Percentiles rank a stretch among this genome's conserved stretches.
Evolutionary conservation across 306 rosid species (phyloP).

Genomic region (Biancaea sappan): DNA sequence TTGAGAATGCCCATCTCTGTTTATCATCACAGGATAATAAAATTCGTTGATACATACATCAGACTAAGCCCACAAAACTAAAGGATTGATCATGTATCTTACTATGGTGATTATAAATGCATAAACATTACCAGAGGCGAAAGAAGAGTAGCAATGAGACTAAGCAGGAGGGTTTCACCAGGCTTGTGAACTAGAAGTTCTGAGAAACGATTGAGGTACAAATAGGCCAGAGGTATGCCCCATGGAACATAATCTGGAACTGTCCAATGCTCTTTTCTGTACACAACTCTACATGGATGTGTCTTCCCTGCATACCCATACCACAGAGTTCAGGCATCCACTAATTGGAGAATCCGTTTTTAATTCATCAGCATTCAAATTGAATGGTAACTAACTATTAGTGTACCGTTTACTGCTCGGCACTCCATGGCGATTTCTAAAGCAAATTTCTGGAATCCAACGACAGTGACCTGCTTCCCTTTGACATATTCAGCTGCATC

Average conservation of each 20-base stretch:
- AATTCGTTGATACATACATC: too few relatives aligned
- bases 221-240: constrained; percentile 60
- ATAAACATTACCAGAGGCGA: constrained; percentile 59
- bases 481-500: constrained; percentile 38
- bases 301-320: constrained; percentile 43
- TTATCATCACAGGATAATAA: neutral
- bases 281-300: constrained; percentile 65
- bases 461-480: constrained; percentile 58
- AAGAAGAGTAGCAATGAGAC: constrained; percentile 57
- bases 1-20: constrained; percentile 64
- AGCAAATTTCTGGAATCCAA: constrained; percentile 72
- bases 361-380: neutral
- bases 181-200: constrained; percentile 78
- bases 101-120: neutral
- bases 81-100: too few relatives aligned
- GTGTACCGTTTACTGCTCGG: constrained; percentile 51
- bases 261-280: constrained; percentile 58
- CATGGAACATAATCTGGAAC: constrained; percentile 68
- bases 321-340: neutral
- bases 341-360: too few relatives aligned
- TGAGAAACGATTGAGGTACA: constrained; percentile 66
- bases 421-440: constrained; percentile 68
- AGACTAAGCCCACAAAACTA: too few relatives aligned
- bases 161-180: constrained; percentile 50
- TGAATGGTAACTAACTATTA: neutral